phyloP scores from a whole-genome alignment of 306 rosid species.

The Ormosia emarginata region DNA sequence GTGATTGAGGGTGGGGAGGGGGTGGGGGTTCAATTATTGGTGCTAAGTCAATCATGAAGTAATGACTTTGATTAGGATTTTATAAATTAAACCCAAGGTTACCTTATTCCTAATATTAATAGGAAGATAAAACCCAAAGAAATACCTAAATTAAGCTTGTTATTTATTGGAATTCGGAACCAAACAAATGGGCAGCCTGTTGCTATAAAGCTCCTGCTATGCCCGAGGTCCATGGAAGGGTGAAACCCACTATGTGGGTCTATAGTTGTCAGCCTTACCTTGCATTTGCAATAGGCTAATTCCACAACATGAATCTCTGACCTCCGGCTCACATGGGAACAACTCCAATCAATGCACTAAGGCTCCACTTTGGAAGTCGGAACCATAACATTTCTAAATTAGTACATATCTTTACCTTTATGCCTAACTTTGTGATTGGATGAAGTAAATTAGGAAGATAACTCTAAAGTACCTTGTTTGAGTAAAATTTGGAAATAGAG shows the following conservation, averaged over 20 bases:
- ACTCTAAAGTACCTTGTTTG: not conserved
- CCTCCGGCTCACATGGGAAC: not conserved
- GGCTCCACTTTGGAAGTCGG: not conserved
- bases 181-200: not conserved
- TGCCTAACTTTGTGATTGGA: not conserved
- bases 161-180: not conserved
- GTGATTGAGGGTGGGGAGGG: not conserved
- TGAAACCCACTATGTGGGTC: not conserved
- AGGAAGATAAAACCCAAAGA: not conserved
- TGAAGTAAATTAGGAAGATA: not conserved
- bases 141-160: not conserved
- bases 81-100: not conserved
- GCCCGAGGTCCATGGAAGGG: not conserved
- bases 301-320: not conserved
- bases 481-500: constrained; percentile 1
- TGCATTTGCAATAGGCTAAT: not conserved
- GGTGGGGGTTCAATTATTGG: not conserved
- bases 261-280: not conserved
- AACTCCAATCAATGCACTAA: not conserved
- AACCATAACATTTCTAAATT: not conserved
- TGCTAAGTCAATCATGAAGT: not conserved
- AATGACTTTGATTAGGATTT: not conserved
- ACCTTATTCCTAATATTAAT: not conserved
- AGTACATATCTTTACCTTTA: not conserved
- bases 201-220: not conserved